phyloP scores from a whole-genome alignment of 257 asterid species.

The Penstemon newberryi region DNA sequence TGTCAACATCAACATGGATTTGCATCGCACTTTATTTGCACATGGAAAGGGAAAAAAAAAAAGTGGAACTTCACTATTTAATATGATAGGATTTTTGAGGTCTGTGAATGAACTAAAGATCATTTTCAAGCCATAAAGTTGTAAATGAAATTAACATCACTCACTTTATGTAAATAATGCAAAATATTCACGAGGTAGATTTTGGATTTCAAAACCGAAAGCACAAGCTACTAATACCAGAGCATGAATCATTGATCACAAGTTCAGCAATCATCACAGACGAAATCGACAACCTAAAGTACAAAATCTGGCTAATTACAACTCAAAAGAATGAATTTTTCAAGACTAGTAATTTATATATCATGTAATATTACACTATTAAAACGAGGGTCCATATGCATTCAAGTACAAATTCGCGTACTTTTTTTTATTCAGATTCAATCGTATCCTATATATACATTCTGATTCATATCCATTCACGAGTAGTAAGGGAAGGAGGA shows the following conservation, averaged over 20 bases:
- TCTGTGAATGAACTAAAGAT: background rate
- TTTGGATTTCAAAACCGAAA: conserved; percentile 18
- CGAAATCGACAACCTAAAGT: no score
- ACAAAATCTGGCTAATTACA: no score
- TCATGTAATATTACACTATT: conserved; percentile 17
- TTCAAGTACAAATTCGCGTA: no score
- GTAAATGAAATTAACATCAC: background rate
- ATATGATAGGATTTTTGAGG: no score
- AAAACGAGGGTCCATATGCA: conserved; percentile 15
- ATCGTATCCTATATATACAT: background rate
- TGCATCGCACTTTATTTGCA: no score
- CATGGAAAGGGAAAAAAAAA: no score
- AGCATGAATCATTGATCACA: no score
- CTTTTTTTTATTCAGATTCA: conserved; percentile 18
- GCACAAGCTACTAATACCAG: background rate
- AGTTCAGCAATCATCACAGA: no score
- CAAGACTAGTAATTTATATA: background rate
- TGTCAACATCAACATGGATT: no score
- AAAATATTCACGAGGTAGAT: conserved; percentile 12
- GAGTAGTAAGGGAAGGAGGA: conserved; percentile 63
- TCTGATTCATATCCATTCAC: background rate
- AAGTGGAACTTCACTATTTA: no score
- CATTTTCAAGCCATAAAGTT: conserved; percentile 18
- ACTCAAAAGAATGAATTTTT: no score
- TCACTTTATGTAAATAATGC: background rate